Evolutionary conservation across 306 rosid species (phyloP), one percentile per base, ranked within the genome.

Genomic region (Lathyrus oleraceus): DNA sequence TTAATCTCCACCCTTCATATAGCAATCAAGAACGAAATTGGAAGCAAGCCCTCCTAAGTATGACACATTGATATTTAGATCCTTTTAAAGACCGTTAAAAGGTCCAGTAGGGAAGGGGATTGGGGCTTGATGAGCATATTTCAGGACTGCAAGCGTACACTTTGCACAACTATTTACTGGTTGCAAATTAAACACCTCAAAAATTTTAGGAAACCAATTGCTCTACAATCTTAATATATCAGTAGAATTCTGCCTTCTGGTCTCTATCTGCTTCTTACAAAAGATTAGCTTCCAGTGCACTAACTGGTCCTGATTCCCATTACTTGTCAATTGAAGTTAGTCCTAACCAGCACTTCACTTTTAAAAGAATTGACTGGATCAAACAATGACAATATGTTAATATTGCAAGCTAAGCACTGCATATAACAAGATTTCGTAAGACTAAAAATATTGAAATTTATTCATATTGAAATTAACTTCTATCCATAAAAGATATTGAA

Each of bases 281-380:
- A 80, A 35, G 61, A 75, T 49, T 44, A 60, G 21, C 62, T 66
- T 65, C 52, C 64, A 61, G 47, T 67, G 73, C 78, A 53, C 61
- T 42, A 66, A 38, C 74, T 44, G 49, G 68, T 60, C 78, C 32
- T 42, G 69, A 43, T 65, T 70, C 57, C 72, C 68, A 67, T 54
- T 61, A 40, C 68, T 45, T 30, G 56, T 75, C 77, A 75, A 51
- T 59, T 76, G 78, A 10, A 44, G 81, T 81, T 53, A 43, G 81
- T 76, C 81, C 85, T 76, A 71, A 66, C 57, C 79, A 71, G 72
- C 72, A 63, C 71, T 66, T 52, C 45, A 71, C 68, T 62, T 49
- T 65, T 23, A 60, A 76, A 66, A 80, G 35, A 81, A 76, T 16
- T 71, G 54, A 61, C 79, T 72, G 81, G 27, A 72, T 45, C 72